phyloP scores from a whole-genome alignment of 257 asterid genomes.

The Eustoma russellianum region DNA sequence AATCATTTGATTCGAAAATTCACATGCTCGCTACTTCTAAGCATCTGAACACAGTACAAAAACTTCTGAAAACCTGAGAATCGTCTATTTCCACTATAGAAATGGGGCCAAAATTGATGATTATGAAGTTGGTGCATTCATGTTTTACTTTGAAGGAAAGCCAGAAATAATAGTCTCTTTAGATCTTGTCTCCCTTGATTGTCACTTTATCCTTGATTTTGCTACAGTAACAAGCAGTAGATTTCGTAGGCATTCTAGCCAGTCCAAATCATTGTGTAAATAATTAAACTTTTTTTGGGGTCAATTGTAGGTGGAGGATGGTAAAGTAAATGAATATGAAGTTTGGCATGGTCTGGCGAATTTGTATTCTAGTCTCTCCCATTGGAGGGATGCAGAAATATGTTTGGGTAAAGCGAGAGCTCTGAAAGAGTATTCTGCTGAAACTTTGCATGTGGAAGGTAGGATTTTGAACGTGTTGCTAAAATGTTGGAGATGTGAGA shows the following conservation, averaged over 20 bases:
- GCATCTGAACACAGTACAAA: too few relatives aligned
- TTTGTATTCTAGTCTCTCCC: slow-evolving; percentile 80
- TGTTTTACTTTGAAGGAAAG: too few relatives aligned
- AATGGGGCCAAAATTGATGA: too few relatives aligned
- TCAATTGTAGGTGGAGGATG: slow-evolving; percentile 54
- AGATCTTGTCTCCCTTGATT: too few relatives aligned
- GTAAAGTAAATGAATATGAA: slow-evolving; percentile 67
- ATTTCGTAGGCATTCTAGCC: background rate
- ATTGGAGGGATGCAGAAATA: slow-evolving; percentile 89
- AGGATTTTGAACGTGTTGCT: slow-evolving; percentile 10
- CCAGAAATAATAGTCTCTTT: too few relatives aligned
- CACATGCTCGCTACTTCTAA: too few relatives aligned
- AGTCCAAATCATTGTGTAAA: background rate
- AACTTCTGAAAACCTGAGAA: too few relatives aligned
- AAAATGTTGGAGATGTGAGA: too few relatives aligned
- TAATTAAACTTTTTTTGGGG: slow-evolving; percentile 1
- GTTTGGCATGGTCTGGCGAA: slow-evolving; percentile 96
- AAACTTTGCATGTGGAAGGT: slow-evolving; percentile 84
- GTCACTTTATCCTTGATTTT: background rate
- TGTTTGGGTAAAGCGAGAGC: slow-evolving; percentile 82
- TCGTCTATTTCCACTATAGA: too few relatives aligned
- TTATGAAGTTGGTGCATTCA: too few relatives aligned
- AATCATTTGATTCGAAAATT: too few relatives aligned
- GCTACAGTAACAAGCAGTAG: background rate
- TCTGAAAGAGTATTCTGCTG: slow-evolving; percentile 69